Evolutionary conservation across 2,329 filamentous ascomycete genomes (phyloP), one percentile per base, ranked within the genome.

Genomic region (Colletotrichum incanum): DNA sequence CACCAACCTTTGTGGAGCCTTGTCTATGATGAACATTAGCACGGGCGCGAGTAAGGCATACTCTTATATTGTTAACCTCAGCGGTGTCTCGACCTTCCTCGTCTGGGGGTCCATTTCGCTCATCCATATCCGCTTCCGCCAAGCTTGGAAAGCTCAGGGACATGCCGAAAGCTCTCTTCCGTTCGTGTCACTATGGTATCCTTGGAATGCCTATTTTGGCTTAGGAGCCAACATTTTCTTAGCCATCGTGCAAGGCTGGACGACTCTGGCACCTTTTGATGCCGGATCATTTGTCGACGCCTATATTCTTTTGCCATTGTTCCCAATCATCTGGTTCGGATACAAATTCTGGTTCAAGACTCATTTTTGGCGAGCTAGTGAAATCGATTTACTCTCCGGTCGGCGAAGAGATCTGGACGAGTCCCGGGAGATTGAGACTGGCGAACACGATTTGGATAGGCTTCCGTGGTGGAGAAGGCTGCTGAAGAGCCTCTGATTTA

Each of bases 11-110:
- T 92, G 93, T 67, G 93, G 92, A 12, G 86, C 91, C 5, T 82
- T 94, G n/a, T 89, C 90, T n/a, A 90, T 94, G 87, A 93, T 94
- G 89, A 94, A 93, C 76, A 82, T 93, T 43, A 91, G 87, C 47
- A 92, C 91, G 0, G 91, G 91, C 9, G 91, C 91, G 0, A 86
- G 88, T 54, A 86, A 88, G 72, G 91, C 91, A 0, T 94, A 93
- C 78, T 80, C 80, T 8, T 93, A 93, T 80, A 93, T 94, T 71
- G 89, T 94, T 76, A 93, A 93, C 76, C 83, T 93, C 0, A 90
- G 87, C 7, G 92, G 92, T 5, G 91, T 93, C 2, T 91, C 90
- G 47, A 93, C 92, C 0, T 94, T 94, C 77, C 79, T 94, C 2
- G 92, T 93, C 52, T 94, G 92, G 92, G 92, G 86, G 2, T 87